Evolutionary conservation across 2,329 filamentous ascomycete genomes (phyloP).

Genomic region (Cordyceps fumosorosea): DNA sequence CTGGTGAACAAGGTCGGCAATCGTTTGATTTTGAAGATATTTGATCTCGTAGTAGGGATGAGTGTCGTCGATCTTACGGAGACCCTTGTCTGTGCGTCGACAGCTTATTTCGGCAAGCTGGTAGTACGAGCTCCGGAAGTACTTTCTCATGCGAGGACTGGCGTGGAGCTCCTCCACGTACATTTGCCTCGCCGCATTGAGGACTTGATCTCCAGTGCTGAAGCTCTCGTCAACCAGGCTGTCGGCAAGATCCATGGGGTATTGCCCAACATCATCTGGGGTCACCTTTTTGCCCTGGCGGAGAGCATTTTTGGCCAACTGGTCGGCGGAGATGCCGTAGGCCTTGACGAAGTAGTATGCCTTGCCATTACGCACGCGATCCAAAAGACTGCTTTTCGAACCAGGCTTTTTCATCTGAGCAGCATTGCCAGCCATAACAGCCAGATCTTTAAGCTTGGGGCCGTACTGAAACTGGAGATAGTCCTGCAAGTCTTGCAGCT

Average conservation of each 20-base stretch:
- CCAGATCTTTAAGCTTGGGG: constrained; percentile 73
- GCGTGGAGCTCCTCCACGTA: constrained; percentile 85
- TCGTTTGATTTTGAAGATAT: constrained; percentile 84
- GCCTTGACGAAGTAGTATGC: constrained; percentile 79
- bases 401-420: constrained; percentile 73
- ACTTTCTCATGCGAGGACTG: constrained; percentile 83
- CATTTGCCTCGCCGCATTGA: constrained; percentile 76
- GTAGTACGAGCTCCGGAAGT: constrained; percentile 78
- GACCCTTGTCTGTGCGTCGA: constrained; percentile 84
- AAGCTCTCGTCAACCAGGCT: constrained; percentile 67
- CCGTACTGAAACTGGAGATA: constrained; percentile 94
- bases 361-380: constrained; percentile 73
- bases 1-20: constrained; percentile 70
- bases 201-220: constrained; percentile 65
- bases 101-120: constrained; percentile 79
- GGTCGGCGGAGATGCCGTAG: constrained; percentile 84
- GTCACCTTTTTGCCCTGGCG: constrained; percentile 71
- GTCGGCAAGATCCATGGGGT: constrained; percentile 83
- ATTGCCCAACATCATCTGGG: constrained; percentile 74
- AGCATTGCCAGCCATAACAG: constrained; percentile 53
- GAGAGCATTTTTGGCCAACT: constrained; percentile 79
- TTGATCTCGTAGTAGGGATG: constrained; percentile 98
- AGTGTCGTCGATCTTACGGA: constrained; percentile 87
- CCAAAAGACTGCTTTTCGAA: constrained; percentile 72
- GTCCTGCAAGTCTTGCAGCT: constrained; percentile 92